A percentile compares a stretch with the other conserved stretches of the same genome.
Evolutionary conservation across 352 stramenopile genomes (phyloP).

Genomic region (Thraustochytrium sp.): DNA sequence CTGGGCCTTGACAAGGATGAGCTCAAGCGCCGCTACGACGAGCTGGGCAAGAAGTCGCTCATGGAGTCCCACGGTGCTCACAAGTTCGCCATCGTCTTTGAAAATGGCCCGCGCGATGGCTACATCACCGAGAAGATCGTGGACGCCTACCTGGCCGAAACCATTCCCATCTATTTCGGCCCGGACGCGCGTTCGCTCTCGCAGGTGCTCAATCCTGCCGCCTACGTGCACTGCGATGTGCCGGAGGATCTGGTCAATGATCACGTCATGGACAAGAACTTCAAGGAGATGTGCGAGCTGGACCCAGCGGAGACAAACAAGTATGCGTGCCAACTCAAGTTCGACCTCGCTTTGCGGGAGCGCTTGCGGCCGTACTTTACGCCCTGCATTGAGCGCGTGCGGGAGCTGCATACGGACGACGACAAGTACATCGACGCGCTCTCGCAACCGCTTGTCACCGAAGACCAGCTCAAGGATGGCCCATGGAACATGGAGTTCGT

Average conservation of each 20-base stretch:
- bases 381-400: neutral
- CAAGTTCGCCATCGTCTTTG: constrained; percentile 14
- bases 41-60: neutral
- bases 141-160: neutral
- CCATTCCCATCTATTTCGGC: neutral
- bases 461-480: neutral
- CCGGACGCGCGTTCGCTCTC: neutral
- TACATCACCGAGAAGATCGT: constrained; percentile 10
- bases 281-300: neutral
- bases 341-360: neutral
- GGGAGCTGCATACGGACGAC: neutral
- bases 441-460: neutral
- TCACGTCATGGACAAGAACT: neutral
- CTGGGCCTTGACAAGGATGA: neutral
- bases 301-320: neutral
- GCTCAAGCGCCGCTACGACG: neutral
- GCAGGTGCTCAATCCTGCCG: neutral
- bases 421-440: neutral
- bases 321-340: neutral
- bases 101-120: constrained; percentile 10
- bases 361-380: neutral
- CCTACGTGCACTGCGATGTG: constrained; percentile 7
- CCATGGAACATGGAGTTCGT: neutral
- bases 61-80: neutral
- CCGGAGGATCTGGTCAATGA: neutral